Base-by-base conservation (phyloP, 2,329 filamentous ascomycete genomes). In the Calonectria honghensis region DNA sequence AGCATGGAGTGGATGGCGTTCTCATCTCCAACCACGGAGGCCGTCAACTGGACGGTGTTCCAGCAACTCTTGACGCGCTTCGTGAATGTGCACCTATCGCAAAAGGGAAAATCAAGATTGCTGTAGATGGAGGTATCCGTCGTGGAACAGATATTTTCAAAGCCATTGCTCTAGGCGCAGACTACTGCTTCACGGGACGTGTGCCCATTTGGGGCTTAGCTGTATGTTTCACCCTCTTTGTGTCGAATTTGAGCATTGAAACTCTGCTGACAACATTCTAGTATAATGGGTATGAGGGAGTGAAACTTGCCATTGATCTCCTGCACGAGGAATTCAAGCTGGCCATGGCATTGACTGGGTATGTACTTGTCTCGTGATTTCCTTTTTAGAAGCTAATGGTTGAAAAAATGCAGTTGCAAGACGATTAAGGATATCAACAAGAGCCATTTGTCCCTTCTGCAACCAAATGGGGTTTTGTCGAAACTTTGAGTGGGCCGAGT, bases 11-110 rank as follows among this genome's bases (percentile, higher is more conserved):
- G 29, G 75, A 81, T 39, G 81, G 77, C 13, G 80, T 84, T n/a
- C 77, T 82, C 35, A 78, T 84, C 67, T 73, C 70, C 3, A 76
- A 76, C 31, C 75, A 75, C 20, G 75, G 73, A 24, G 75, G 75
- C 10, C 65, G 83, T 27, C 83, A 84, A 54, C 76, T 85, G 2
- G 81, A 84, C 48, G 90, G 80, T 80, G 85, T 87, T 0, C 87
- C 90, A 5, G 85, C 92, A 0, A 88, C 90, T 0, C 85, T 94
- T 31, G 82, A 93, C 61, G 88, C 91, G 0, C 82, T 94, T 3
- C 83, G 94, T 1, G 92, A 94, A 82, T 94, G 77, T 90, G 91
- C 72, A 87, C 88, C 78, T 88, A 88, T 77, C 90, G 89, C 59
- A 91, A 91, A 0, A 85, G 88, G 89, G 32, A 84, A 85, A 70